phyloP scores from a whole-genome alignment of 495 filamentous ascomycete genomes.

The Penicillium ucsense region DNA sequence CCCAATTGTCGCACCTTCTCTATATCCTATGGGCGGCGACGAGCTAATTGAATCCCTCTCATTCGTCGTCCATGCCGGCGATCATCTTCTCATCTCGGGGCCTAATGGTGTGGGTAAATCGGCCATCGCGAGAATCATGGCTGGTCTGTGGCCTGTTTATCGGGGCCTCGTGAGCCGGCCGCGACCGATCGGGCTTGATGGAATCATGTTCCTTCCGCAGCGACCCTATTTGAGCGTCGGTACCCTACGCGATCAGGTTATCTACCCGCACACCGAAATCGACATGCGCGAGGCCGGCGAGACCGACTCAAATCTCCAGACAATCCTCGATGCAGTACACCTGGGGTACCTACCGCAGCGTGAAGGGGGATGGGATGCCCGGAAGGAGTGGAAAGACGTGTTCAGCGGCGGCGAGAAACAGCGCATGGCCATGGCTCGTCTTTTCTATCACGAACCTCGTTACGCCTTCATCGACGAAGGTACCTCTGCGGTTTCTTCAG shows the following conservation, averaged over 20 bases:
- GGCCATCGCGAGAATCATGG: constrained; percentile 78
- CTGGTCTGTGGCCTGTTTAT: constrained; percentile 94
- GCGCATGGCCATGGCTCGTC: constrained; percentile 75
- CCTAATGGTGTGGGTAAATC: constrained; percentile 93
- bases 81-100: constrained; percentile 89
- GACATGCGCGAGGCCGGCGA: constrained; percentile 82
- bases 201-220: constrained; percentile 97
- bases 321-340: constrained; percentile 69
- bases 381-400: constrained; percentile 98
- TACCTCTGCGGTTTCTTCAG: constrained; percentile 83
- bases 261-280: constrained; percentile 89
- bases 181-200: constrained; percentile 68
- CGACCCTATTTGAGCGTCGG: constrained; percentile 87
- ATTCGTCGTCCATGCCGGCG: constrained; percentile 77
- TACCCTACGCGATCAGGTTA: constrained; percentile 95
- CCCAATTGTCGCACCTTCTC: constrained; percentile 76
- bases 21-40: constrained; percentile 75
- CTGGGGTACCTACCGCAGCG: constrained; percentile 83
- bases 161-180: constrained; percentile 83
- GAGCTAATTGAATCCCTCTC: constrained; percentile 83
- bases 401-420: constrained; percentile 98
- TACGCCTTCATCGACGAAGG: constrained; percentile 95
- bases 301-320: constrained; percentile 61
- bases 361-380: constrained; percentile 93
- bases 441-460: constrained; percentile 89